phyloP scores from a whole-genome alignment of 306 rosid genomes.

The Cucurbita ficifolia region DNA sequence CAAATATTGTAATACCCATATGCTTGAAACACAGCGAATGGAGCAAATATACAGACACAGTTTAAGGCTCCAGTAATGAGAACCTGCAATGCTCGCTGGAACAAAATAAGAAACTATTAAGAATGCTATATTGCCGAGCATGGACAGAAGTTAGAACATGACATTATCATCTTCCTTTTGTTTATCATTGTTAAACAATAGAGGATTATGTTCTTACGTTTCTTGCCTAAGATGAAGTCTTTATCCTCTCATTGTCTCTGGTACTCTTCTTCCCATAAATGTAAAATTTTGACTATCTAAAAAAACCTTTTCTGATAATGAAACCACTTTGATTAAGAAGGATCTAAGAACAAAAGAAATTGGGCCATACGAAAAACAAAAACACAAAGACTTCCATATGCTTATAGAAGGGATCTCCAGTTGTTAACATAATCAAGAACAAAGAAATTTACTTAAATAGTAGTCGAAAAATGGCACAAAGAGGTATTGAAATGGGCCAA shows the following conservation, averaged over 20 bases:
- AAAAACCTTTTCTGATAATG: not conserved
- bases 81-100: slow-evolving; percentile 55
- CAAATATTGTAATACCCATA: slow-evolving; percentile 78
- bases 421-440: not conserved
- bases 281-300: not conserved
- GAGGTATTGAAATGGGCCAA: not conserved
- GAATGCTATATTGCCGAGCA: slow-evolving; percentile 1
- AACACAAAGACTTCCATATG: too few relatives aligned
- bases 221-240: not conserved
- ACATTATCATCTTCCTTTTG: not conserved
- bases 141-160: not conserved
- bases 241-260: not conserved
- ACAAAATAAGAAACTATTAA: slow-evolving; percentile 8
- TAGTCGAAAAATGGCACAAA: not conserved
- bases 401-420: not conserved
- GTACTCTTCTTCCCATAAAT: not conserved
- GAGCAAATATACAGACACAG: slow-evolving; percentile 50
- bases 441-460: not conserved
- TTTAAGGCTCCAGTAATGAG: slow-evolving; percentile 45
- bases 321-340: not conserved
- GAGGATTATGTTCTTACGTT: not conserved
- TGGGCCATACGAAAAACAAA: too few relatives aligned
- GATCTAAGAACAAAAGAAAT: too few relatives aligned
- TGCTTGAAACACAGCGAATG: slow-evolving; percentile 69
- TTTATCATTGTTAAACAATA: not conserved